These are phyloP conservation scores for Aspergillus novofumigatus DNA, from an alignment of 2,329 filamentous ascomycete genomes.

Conservation along the genomic window DNA sequence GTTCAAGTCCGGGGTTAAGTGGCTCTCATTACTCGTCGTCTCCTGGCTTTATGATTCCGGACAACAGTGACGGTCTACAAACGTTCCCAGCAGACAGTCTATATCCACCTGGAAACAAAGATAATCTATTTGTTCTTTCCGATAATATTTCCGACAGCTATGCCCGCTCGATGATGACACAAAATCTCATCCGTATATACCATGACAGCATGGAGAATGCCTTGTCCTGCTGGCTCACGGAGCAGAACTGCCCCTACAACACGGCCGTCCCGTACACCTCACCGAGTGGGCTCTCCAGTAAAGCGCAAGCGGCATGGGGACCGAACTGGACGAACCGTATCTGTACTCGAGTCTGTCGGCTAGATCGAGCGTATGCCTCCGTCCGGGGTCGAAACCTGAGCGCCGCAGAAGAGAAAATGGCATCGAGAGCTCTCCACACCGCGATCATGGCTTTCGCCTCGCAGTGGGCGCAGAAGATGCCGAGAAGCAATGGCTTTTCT, in stretches of 20 bases:
- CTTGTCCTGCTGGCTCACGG: conserved; percentile 43
- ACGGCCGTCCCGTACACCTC: conserved; percentile 4
- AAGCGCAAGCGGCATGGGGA: conserved; percentile 28
- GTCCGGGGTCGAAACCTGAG: conserved; percentile 36
- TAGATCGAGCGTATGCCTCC: conserved; percentile 37
- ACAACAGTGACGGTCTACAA: background rate
- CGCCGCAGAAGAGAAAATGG: conserved; percentile 34
- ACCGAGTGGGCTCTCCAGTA: conserved; percentile 9
- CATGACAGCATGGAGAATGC: conserved; percentile 44
- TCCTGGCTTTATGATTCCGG: background rate
- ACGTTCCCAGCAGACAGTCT: background rate
- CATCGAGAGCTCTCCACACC: conserved; percentile 38
- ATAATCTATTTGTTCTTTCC: conserved; percentile 2
- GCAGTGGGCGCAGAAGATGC: conserved; percentile 33
- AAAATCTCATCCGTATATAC: conserved; percentile 41
- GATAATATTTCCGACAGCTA: conserved; percentile 30
- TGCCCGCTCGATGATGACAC: conserved; percentile 35
- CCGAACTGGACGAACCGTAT: conserved; percentile 43
- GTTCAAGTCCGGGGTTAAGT: background rate
- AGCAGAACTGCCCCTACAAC: conserved; percentile 44
- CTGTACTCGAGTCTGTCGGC: conserved; percentile 40
- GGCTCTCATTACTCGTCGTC: background rate
- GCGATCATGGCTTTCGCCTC: conserved; percentile 44
- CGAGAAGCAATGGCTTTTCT: conserved; percentile 11
- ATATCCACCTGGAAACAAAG: background rate